A percentile compares a stretch with the other conserved stretches of the same genome.
Conservation (phyloP, 495 filamentous ascomycete genomes). For the Parachaetomium inaequale region DNA sequence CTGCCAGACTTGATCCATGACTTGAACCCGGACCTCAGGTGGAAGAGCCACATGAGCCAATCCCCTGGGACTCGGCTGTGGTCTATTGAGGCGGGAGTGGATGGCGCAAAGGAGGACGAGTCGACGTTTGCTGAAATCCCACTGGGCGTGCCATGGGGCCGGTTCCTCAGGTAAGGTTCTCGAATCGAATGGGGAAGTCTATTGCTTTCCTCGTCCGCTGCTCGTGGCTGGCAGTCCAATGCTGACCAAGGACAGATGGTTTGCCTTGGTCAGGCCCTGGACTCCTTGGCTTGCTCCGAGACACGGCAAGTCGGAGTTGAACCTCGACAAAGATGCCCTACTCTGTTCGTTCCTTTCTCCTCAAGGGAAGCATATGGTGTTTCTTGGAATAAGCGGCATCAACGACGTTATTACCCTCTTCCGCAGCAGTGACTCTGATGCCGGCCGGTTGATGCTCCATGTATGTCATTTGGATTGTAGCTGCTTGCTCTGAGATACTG, state of each 20-base stretch:
- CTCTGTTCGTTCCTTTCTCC: slow-evolving; percentile 73
- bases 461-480: too few species aligned
- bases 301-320: slow-evolving; percentile 67
- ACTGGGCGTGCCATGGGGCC: slow-evolving; percentile 61
- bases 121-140: slow-evolving; percentile 55
- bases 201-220: neutral
- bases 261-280: slow-evolving; percentile 75
- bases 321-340: slow-evolving; percentile 70
- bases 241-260: slow-evolving; percentile 54
- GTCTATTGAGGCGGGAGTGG: slow-evolving; percentile 57
- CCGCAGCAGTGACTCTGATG: slow-evolving; percentile 58
- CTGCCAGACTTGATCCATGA: slow-evolving; percentile 59
- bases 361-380: slow-evolving; percentile 74
- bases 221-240: neutral
- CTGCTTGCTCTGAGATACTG: too few species aligned
- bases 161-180: slow-evolving; percentile 37
- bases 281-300: slow-evolving; percentile 82
- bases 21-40: slow-evolving; percentile 55
- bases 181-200: neutral
- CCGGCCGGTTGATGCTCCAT: neutral
- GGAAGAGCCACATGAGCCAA: slow-evolving; percentile 58
- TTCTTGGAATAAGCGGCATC: slow-evolving; percentile 76
- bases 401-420: slow-evolving; percentile 69
- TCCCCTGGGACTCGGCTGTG: slow-evolving; percentile 68
- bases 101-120: slow-evolving; percentile 49